Base-by-base conservation (phyloP, 2,329 filamentous ascomycete species). In the Neophaeococcomyces aloes region DNA sequence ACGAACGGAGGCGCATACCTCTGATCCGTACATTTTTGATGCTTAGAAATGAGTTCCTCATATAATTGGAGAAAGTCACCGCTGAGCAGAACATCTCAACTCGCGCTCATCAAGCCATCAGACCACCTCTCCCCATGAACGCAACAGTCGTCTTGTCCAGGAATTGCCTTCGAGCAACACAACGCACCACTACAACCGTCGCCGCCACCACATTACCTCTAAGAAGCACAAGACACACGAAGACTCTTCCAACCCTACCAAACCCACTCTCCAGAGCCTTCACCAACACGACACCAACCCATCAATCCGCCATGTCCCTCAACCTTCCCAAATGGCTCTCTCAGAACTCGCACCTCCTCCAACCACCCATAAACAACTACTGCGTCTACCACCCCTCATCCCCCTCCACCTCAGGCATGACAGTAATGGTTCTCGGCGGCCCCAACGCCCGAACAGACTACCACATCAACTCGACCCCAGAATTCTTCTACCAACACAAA, bases 401-500 rank as follows among this genome's bases (percentile, higher is more conserved):
- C 4, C 57, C 60, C 71, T 85, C 89, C 53, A 91, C 95, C 49
- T 84, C 88, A 59, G 91, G 91, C 23, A 88, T 93, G 62, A 96
- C 95, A 59, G 87, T 88, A 50, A 69, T 69, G 83, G 87, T 94
- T 56, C 88, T 98, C 50, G 91, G 91, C 61, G 91, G 91, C 10
- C 91, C 91, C 58, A 96, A 96, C 65, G 86, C 86, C 48, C 80
- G 91, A 52, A 95, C 88, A 44, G 91, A 96, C 72, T 98, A 95
- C 72, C 91, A 96, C 74, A 89, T 96, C 75, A 96, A 96, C 72
- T 71, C 79, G 57, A 96, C 89, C 0, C 80, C 91, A 10, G 91
- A 96, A 65, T 96, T 88, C 81, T 98, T 96, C 78, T 96, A 91
- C 74, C 89, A 96, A 66, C 79, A 94, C 75, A 80, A 81, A 57